Conservation (phyloP, 139 green algal genomes). For the Volvox reticuliferus region DNA sequence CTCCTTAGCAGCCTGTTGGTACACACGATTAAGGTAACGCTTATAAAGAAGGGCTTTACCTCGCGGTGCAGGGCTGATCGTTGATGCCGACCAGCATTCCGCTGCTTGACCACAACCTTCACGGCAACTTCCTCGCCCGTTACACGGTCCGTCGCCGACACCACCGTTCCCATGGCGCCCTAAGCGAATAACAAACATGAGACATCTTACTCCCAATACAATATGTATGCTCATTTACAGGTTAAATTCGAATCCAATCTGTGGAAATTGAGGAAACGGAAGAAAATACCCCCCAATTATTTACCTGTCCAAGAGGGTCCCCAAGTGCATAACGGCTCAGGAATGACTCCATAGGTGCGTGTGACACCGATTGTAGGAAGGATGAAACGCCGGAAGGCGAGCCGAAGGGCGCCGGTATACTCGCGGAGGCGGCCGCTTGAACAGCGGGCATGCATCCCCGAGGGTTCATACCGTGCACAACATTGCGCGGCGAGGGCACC, state of each 20-base stretch:
- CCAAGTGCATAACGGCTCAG: slow-evolving; percentile 23
- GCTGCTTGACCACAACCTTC: slow-evolving; percentile 23
- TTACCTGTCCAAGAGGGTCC: background rate
- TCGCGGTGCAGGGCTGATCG: slow-evolving; percentile 31
- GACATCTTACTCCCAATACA: background rate
- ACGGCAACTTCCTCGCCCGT: slow-evolving; percentile 25
- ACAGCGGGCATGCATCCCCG: background rate
- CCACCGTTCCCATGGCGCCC: slow-evolving; percentile 12
- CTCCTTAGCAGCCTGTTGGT: background rate
- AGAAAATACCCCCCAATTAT: background rate
- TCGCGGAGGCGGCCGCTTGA: slow-evolving; percentile 10
- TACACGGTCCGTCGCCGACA: background rate
- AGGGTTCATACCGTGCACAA: background rate
- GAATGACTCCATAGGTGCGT: background rate
- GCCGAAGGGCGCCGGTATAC: background rate
- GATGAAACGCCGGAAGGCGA: background rate
- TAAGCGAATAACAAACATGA: background rate
- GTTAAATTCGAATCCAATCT: background rate
- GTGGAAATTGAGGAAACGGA: background rate
- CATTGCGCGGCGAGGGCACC: background rate
- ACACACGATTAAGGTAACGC: background rate
- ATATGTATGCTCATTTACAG: background rate
- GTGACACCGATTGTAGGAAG: background rate
- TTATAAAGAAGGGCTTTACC: background rate
- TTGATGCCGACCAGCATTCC: background rate